phyloP scores from a whole-genome alignment of 257 asterid species.

The Salvia splendens region DNA sequence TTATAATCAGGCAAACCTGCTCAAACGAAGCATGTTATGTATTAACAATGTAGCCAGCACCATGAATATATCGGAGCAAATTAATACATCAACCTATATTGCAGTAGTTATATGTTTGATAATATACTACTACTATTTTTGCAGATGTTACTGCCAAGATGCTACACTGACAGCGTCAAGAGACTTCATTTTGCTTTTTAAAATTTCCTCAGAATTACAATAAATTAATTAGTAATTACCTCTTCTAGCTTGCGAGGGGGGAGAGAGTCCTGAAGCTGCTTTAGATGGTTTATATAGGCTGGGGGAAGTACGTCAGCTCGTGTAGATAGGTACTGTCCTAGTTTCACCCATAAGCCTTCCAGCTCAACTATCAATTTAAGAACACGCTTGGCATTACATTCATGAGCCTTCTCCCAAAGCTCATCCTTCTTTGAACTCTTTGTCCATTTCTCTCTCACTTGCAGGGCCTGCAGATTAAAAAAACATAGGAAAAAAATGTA shows the following conservation, averaged over 20 bases:
- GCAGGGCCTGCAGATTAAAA: conserved; percentile 58
- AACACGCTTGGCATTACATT: conserved; percentile 87
- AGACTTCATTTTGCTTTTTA: background rate
- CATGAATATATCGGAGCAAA: conserved; percentile 22
- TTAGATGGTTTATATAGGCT: conserved; percentile 77
- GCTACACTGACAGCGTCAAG: conserved; percentile 16
- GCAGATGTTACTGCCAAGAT: conserved; percentile 3
- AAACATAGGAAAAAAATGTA: conserved; percentile 16
- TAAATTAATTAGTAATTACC: conserved; percentile 43
- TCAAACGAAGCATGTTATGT: conserved; percentile 33
- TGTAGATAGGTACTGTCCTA: conserved; percentile 94
- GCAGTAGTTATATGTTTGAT: background rate
- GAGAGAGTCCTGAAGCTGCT: conserved; percentile 94
- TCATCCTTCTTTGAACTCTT: conserved; percentile 62
- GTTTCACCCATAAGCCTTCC: conserved; percentile 98
- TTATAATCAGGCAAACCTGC: conserved; percentile 78
- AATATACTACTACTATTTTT: background rate
- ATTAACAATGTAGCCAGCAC: conserved; percentile 28
- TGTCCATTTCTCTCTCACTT: conserved; percentile 82
- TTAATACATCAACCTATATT: background rate
- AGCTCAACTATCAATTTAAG: conserved; percentile 72
- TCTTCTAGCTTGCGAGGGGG: conserved; percentile 91
- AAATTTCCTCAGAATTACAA: conserved; percentile 3
- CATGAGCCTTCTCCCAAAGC: conserved; percentile 95
- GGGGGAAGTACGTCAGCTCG: conserved; percentile 99